Conservation (phyloP, 2,329 filamentous ascomycete genomes). For the Arthrobotrys conoides region DNA sequence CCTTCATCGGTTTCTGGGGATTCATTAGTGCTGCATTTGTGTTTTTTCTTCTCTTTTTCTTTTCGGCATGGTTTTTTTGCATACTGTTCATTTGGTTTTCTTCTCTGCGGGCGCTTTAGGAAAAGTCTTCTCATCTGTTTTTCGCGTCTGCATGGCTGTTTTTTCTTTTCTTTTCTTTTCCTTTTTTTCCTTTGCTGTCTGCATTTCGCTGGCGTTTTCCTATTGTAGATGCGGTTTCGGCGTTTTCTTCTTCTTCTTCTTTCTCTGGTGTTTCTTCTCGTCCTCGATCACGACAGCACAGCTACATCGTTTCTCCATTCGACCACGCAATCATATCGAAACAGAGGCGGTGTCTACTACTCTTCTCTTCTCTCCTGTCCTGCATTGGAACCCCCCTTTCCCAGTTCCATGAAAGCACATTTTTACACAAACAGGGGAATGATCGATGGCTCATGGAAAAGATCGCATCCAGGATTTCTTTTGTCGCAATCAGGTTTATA, state of each 20-base stretch:
- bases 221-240: not conserved
- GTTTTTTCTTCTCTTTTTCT: not conserved
- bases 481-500: not conserved
- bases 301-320: too few relatives aligned
- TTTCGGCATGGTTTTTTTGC: not conserved
- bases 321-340: not conserved
- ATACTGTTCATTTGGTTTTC: not conserved
- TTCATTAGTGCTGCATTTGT: not conserved
- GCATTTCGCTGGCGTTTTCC: not conserved
- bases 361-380: not conserved
- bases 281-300: too few relatives aligned
- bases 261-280: too few relatives aligned
- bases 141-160: not conserved
- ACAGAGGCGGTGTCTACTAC: not conserved
- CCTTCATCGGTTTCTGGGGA: not conserved
- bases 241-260: not conserved
- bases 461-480: not conserved
- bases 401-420: not conserved
- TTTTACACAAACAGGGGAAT: too few relatives aligned
- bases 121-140: constrained; percentile 18
- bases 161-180: not conserved
- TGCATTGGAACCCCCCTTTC: not conserved
- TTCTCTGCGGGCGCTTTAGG: not conserved
- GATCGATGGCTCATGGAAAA: not conserved
- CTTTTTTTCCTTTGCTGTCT: too few relatives aligned